These are phyloP conservation scores for Sphaerobolus stellatus DNA, from an alignment of 1,284 basidiomycete species.

Conservation along the genomic window DNA sequence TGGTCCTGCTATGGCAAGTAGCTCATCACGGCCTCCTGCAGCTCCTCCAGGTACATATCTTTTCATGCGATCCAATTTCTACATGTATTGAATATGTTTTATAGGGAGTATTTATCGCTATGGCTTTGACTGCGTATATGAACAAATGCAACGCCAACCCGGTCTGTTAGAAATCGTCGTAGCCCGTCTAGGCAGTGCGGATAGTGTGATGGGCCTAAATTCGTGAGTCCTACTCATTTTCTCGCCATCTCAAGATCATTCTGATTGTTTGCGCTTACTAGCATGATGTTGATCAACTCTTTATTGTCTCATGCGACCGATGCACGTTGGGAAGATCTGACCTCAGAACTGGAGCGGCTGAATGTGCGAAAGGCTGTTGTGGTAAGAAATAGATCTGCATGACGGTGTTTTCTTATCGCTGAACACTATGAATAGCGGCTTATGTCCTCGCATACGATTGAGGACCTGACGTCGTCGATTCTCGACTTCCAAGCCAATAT, in stretches of 20 bases:
- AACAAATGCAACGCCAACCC: slow-evolving; percentile 71
- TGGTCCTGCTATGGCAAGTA: slow-evolving; percentile 54
- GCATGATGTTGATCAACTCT: slow-evolving; percentile 90
- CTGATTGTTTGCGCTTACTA: slow-evolving; percentile 29
- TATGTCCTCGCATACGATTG: slow-evolving; percentile 80
- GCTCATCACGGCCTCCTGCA: slow-evolving; percentile 54
- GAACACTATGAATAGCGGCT: slow-evolving; percentile 55
- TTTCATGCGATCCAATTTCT: neutral
- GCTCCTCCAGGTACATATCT: slow-evolving; percentile 32
- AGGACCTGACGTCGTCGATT: slow-evolving; percentile 84
- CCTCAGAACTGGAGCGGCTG: slow-evolving; percentile 72
- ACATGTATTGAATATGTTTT: neutral
- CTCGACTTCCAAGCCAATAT: slow-evolving; percentile 92
- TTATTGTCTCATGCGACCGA: slow-evolving; percentile 77
- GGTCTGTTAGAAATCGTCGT: slow-evolving; percentile 76
- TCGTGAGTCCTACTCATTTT: slow-evolving; percentile 61
- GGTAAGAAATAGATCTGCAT: slow-evolving; percentile 45
- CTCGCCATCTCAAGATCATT: neutral
- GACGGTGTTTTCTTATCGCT: neutral
- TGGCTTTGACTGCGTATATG: slow-evolving; percentile 81
- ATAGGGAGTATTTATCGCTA: slow-evolving; percentile 70
- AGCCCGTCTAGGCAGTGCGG: slow-evolving; percentile 74
- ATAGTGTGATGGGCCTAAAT: slow-evolving; percentile 81
- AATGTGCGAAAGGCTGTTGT: slow-evolving; percentile 83
- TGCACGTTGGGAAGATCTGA: slow-evolving; percentile 75